These are phyloP conservation scores for Podochytrium sp. DNA, from an alignment of 192 early-diverging fungal genomes.

Conservation along the genomic window DNA sequence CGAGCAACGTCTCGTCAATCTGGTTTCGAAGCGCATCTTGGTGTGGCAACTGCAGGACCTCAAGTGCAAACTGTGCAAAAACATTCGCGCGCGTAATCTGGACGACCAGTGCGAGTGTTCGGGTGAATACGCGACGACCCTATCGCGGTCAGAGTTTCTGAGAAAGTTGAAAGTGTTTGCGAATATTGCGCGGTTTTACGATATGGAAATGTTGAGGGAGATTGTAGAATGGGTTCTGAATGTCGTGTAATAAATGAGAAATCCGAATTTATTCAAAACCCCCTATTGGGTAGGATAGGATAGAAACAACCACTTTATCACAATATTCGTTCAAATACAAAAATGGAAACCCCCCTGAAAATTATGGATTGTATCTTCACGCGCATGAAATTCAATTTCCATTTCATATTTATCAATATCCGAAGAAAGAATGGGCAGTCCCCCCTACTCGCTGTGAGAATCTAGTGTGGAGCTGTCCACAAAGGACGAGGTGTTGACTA, in stretches of 20 bases:
- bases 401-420: no score
- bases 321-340: no score
- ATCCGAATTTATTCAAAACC: neutral
- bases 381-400: no score
- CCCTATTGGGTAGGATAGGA: no score
- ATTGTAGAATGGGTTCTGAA: constrained; percentile 56
- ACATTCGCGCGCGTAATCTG: constrained; percentile 82
- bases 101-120: constrained; percentile 74
- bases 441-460: no score
- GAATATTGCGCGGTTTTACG: constrained; percentile 66
- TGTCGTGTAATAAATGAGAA: neutral
- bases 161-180: constrained; percentile 63
- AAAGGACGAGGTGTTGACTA: no score
- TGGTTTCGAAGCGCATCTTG: constrained; percentile 66
- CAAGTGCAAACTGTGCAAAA: constrained; percentile 77
- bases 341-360: no score
- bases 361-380: no score
- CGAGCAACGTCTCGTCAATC: constrained; percentile 81
- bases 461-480: no score
- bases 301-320: no score
- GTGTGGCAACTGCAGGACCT: constrained; percentile 91
- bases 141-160: constrained; percentile 56
- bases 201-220: constrained; percentile 59
- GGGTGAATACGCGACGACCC: constrained; percentile 59
- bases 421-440: no score